Base-by-base conservation (phyloP, 2,329 filamentous ascomycete species). In the Cucurbitaria berberidis region DNA sequence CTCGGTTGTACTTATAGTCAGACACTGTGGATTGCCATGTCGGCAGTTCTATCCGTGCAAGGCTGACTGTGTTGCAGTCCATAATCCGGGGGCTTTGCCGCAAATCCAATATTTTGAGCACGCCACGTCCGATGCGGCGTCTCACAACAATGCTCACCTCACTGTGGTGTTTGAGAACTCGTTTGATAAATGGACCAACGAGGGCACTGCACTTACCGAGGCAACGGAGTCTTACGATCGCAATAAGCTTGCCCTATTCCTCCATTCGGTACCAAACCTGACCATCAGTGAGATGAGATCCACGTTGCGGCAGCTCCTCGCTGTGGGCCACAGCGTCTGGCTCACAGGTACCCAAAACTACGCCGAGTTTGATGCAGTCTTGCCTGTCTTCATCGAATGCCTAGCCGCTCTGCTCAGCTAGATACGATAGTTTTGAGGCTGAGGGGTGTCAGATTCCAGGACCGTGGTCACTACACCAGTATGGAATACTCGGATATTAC, bases 11-110 rank as follows among this genome's bases (percentile, higher is more conserved):
- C 45, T 32, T 19, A 34, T 27, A n/a, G 45, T 45, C 52, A 48
- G 26, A 48, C 51, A 30, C 24, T 48, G 18, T 36, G 53, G 22
- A 26, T 34, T 44, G 16, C 38, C 45, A 48, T 41, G 38, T 59
- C 63, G 62, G 67, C 67, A 70, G 59, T 68, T 69, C 48, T 29
- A 61, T 46, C 35, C 38, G 43, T 47, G 36, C 57, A 53, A 66
- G 54, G 63, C 64, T 68, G 55, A 66, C 54, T 55, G 52, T 47
- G 44, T 45, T 54, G 24, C 45, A 70, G 61, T 69, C 35, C 60
- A 65, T 57, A 69, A 67, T 46, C 62, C 63, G 36, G 60, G 61
- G 22, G 59, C 59, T 45, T 36, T 68, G 19, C 62, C 60, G 45
- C 54, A 63, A 51, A 43, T 57, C 51, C 46, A 51, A 40, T 64